Base-by-base conservation (phyloP, 192 early-diverging fungal genomes). In the Jimgerdemannia flammicorona region DNA sequence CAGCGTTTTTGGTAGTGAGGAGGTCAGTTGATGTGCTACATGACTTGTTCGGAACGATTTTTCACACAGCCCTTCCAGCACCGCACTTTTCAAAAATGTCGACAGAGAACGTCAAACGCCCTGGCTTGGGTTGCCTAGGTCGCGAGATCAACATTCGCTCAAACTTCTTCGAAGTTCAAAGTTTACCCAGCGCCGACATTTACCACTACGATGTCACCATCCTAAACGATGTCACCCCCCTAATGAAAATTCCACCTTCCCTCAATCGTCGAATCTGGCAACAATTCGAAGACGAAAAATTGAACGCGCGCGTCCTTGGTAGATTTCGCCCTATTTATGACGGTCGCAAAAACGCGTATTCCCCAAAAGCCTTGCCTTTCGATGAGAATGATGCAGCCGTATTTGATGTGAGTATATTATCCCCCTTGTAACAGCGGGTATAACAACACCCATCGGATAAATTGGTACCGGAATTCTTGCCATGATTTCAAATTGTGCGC, bases 251-350 rank as follows among this genome's bases (percentile, higher is more conserved):
- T 29, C 29, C 29, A 1, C 29, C 29, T 29, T 29, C 29, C 29
- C 29, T 29, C 29, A 29, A 29, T 29, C 29, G 66, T 81, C 76
- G 69, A 68, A 76, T 59, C 29, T 29, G 29, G 29, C 83, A 80
- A 70, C 72, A 87, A 17, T 90, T 93, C 82, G 87, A 90, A 67
- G 78, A 79, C 29, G 9, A 4, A 40, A 80, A 10, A 74, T 87
- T 71, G 78, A 86, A 3, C 80, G 82, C 39, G 86, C 29, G 1
- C 29, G 29, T 0, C 0, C 84, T 96, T 6, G 82, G 83, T 4
- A 85, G 88, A 17, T 80, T 89, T 59, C 73, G 80, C 17, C 88
- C 93, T 67, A 91, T 97, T 3, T 98, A 88, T 83, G 97, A 98
- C 77, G 93, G 95, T 11, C 84, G 93, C 49, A 90, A 91, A 77